Conservation (phyloP, 371 early-diverging fungal genomes). For the Lichtheimia corymbifera region DNA sequence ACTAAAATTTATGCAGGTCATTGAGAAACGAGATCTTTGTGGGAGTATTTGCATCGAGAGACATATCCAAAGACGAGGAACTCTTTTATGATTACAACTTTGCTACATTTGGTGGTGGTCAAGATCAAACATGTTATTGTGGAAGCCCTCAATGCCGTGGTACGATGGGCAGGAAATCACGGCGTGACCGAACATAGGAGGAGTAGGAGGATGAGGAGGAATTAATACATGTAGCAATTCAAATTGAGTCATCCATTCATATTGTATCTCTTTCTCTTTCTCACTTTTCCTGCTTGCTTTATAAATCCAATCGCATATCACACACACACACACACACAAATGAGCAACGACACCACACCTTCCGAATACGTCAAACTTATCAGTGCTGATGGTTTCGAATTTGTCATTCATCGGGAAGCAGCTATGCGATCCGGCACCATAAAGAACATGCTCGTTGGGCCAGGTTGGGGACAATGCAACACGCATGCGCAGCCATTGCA, state of each 20-base stretch:
- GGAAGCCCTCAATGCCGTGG: constrained; percentile 74
- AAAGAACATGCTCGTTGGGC: constrained; percentile 87
- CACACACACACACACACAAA: neutral
- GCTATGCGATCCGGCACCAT: constrained; percentile 92
- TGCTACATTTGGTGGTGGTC: constrained; percentile 65
- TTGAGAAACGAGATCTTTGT: constrained; percentile 73
- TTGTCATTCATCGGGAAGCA: constrained; percentile 84
- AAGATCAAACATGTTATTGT: constrained; percentile 71
- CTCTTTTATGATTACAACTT: constrained; percentile 90
- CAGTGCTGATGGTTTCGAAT: constrained; percentile 89
- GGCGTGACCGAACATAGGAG: neutral
- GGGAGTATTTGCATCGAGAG: constrained; percentile 75
- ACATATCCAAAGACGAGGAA: constrained; percentile 75
- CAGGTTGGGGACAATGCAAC: constrained; percentile 49
- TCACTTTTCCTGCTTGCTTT: neutral
- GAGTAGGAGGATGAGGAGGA: too few species aligned
- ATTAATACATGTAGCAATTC: too few species aligned
- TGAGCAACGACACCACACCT: constrained; percentile 9
- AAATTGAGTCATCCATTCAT: too few species aligned
- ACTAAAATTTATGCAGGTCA: constrained; percentile 36
- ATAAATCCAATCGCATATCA: neutral
- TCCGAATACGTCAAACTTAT: constrained; percentile 75
- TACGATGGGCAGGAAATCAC: constrained; percentile 48
- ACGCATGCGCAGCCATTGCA: neutral
- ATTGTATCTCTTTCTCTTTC: neutral